Evolutionary conservation across 2,329 filamentous ascomycete genomes (phyloP), one percentile per base, ranked within the genome.

Genomic region (Fusarium pininemorale): DNA sequence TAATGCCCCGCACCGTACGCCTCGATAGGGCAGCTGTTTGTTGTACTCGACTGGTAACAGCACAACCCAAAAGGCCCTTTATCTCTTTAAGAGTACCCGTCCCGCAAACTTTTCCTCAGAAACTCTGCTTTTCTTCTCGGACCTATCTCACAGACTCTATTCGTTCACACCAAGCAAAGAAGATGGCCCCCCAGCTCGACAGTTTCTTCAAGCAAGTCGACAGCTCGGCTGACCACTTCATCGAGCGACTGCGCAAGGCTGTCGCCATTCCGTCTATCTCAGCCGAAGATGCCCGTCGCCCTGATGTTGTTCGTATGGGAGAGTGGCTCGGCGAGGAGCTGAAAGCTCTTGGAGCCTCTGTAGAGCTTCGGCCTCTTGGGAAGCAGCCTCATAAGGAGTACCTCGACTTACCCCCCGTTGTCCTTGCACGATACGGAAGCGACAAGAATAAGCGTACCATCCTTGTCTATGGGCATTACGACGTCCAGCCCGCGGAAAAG

Each of bases 251-350:
- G 69, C 90, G 94, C 80, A 91, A 95, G 84, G 96, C 96, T 62
- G 96, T 99, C 69, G 96, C 95, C 59, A 99, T 99, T 79, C 96
- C 96, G 26, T 99, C 96, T 73, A 89, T 99, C 82, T 98, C 96
- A 39, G 94, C 96, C 54, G 95, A 98, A 73, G 94, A 96, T 80
- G 92, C 93, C 77, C 92, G 94, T 80, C 92, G 96, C 69, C 92
- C 92, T 63, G 95, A 99, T 88, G 96, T 99, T 72, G 91, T 99
- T 80, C 94, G 92, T 87, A 99, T 99, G 96, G 96, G 94, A 78
- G 89, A 98, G 79, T 99, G 92, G 83, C 92, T 99, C 73, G 94
- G 92, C 74, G 86, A 88, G 59, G 94, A 98, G 86, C 91, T 99
- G 77, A 92, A 92, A 84, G 85, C 87, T 26, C 90, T 99, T 32